These are phyloP conservation scores for Rutidosis leptorrhynchoides DNA, from an alignment of 129 eudicot species.

Conservation along the genomic window DNA sequence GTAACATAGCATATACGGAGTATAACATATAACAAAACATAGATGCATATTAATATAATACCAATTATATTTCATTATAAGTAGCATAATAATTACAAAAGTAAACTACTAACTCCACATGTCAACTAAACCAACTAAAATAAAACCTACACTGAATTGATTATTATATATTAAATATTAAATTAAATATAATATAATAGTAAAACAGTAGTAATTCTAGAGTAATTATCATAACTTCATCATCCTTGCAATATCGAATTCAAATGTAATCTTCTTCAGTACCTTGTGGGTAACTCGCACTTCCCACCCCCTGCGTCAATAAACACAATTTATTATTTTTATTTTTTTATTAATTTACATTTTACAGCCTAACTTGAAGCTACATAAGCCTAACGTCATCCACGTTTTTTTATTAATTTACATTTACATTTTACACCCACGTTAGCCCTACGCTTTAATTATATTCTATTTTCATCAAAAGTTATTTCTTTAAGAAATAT, in stretches of 20 bases:
- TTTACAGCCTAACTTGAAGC: background rate
- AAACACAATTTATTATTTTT: background rate
- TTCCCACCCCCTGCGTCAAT: slow-evolving; percentile 63
- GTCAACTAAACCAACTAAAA: slow-evolving; percentile 1
- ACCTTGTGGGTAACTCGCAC: slow-evolving; percentile 78
- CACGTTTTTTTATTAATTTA: slow-evolving; percentile 29
- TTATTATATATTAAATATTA: background rate
- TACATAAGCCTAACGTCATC: slow-evolving; percentile 27
- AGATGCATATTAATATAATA: no score
- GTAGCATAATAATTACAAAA: slow-evolving; percentile 7
- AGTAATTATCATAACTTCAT: background rate
- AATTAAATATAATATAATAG: no score
- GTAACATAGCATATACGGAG: no score
- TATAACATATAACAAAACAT: no score
- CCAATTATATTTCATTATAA: background rate
- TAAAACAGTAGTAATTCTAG: no score
- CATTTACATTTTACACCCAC: background rate
- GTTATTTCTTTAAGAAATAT: background rate
- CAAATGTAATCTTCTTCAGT: slow-evolving; percentile 28
- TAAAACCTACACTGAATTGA: slow-evolving; percentile 10
- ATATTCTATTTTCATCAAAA: background rate
- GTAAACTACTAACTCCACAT: slow-evolving; percentile 4
- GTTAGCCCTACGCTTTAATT: background rate
- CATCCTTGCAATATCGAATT: slow-evolving; percentile 6
- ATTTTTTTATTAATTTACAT: background rate